Conservation (phyloP, 2,329 filamentous ascomycete genomes). For the Cercospora zeina region DNA sequence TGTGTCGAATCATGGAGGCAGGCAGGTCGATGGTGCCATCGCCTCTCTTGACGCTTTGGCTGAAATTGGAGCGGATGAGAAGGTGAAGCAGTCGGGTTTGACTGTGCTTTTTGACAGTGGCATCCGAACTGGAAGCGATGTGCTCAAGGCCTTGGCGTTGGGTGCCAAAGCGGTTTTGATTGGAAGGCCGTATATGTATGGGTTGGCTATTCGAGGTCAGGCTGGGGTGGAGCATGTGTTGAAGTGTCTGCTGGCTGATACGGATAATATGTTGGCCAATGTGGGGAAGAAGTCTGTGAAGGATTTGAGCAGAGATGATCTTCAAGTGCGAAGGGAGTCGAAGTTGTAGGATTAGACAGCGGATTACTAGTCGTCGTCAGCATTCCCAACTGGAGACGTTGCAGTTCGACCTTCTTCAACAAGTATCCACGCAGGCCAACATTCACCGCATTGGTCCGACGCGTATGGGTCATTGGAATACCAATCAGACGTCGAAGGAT, state of each 20-base stretch:
- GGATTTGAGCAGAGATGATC: conserved; percentile 28
- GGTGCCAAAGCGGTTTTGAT: conserved; percentile 62
- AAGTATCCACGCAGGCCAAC: neutral
- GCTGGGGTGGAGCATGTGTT: conserved; percentile 52
- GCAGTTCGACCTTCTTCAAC: neutral
- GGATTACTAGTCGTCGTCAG: neutral
- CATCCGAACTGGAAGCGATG: conserved; percentile 53
- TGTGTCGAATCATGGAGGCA: conserved; percentile 56
- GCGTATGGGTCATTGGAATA: neutral
- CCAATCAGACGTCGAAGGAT: conserved; percentile 5
- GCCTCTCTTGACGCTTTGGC: conserved; percentile 58
- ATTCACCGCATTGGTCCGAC: neutral
- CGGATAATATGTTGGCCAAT: conserved; percentile 30
- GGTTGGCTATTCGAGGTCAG: conserved; percentile 58
- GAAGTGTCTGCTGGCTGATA: conserved; percentile 31
- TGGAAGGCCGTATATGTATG: conserved; percentile 61
- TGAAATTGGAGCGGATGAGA: conserved; percentile 63
- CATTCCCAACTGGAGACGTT: neutral
- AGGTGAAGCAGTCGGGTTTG: conserved; percentile 41
- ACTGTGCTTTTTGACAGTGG: conserved; percentile 56
- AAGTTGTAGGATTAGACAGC: conserved; percentile 22
- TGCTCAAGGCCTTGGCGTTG: conserved; percentile 54
- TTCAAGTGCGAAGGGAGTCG: conserved; percentile 25
- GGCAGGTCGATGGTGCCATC: conserved; percentile 55
- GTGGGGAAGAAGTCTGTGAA: conserved; percentile 27